Evolutionary conservation across 441 rosid genomes (phyloP).

Genomic region (Kokia cookei): DNA sequence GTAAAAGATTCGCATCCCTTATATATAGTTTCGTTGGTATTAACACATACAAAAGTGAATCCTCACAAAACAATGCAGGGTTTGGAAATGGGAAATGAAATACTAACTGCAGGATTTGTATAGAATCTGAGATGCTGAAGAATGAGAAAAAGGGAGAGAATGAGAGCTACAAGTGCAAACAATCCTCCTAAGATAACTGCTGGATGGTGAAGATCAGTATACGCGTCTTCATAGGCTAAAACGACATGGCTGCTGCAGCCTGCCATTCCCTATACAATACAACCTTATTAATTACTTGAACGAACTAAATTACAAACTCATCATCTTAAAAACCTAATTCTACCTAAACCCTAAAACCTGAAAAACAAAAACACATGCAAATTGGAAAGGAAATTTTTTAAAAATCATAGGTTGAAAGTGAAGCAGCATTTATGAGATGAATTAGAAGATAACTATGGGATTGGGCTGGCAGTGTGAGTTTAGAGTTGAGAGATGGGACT

Average conservation of each 20-base stretch:
- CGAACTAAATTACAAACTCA: background rate
- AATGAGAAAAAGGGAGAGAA: conserved; percentile 49
- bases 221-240: conserved; percentile 20
- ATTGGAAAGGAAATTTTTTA: background rate
- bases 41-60: background rate
- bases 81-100: background rate
- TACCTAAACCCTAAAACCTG: background rate
- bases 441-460: background rate
- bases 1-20: too few species aligned
- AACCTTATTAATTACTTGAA: background rate
- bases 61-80: background rate
- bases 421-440: background rate
- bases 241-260: background rate
- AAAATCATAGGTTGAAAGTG: background rate
- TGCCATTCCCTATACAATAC: background rate
- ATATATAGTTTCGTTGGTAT: background rate
- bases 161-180: conserved; percentile 51
- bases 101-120: conserved; percentile 68
- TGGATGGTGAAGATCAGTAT: conserved; percentile 43
- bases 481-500: background rate
- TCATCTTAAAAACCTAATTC: background rate
- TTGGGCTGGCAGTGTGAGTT: background rate
- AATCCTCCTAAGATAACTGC: conserved; percentile 61
- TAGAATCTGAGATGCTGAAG: conserved; percentile 78
- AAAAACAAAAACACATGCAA: background rate